Percentiles rank a stretch among this genome's conserved stretches.
Evolutionary conservation across 805 yeast genomes (phyloP).

Genomic region (Wickerhamiella slavikovae): DNA sequence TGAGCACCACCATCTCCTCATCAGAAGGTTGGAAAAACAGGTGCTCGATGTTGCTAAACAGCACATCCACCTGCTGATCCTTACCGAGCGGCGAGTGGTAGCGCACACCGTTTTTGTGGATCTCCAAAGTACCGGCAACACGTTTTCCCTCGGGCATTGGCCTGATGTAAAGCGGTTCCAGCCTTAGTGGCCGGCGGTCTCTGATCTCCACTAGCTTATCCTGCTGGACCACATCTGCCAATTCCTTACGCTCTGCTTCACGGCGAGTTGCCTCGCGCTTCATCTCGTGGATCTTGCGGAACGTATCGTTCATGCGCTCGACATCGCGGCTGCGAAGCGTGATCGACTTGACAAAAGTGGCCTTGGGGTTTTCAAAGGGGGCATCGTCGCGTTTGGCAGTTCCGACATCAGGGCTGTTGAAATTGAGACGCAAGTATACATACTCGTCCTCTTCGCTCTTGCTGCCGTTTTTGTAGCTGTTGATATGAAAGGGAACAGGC

Average conservation of each 20-base stretch:
- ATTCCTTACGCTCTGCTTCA: constrained; percentile 73
- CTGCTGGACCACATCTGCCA: constrained; percentile 88
- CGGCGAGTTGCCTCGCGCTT: constrained; percentile 80
- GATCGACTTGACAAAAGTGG: constrained; percentile 68
- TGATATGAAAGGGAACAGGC: constrained; percentile 95
- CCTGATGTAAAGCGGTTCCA: constrained; percentile 76
- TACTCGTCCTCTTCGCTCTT: constrained; percentile 92
- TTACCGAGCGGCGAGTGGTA: constrained; percentile 71
- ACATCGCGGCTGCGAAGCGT: constrained; percentile 80
- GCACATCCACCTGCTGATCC: constrained; percentile 72
- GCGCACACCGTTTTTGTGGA: constrained; percentile 90
- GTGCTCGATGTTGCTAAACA: constrained; percentile 81
- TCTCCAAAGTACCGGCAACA: constrained; percentile 71
- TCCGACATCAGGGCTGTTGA: constrained; percentile 84
- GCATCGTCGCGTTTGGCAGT: constrained; percentile 50
- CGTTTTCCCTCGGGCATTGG: constrained; percentile 97
- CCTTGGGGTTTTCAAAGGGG: constrained; percentile 81
- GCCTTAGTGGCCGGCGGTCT: constrained; percentile 65
- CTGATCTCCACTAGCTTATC: constrained; percentile 67
- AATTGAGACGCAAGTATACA: constrained; percentile 74
- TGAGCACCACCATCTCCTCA: constrained; percentile 78
- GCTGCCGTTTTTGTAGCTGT: constrained; percentile 82
- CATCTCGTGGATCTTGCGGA: constrained; percentile 75
- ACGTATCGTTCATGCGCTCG: constrained; percentile 76
- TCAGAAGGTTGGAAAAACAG: constrained; percentile 90